Evolutionary conservation across 75 land plant species (phyloP), one percentile per base, ranked within the genome.

Genomic region (Pseudotsuga menziesii): DNA sequence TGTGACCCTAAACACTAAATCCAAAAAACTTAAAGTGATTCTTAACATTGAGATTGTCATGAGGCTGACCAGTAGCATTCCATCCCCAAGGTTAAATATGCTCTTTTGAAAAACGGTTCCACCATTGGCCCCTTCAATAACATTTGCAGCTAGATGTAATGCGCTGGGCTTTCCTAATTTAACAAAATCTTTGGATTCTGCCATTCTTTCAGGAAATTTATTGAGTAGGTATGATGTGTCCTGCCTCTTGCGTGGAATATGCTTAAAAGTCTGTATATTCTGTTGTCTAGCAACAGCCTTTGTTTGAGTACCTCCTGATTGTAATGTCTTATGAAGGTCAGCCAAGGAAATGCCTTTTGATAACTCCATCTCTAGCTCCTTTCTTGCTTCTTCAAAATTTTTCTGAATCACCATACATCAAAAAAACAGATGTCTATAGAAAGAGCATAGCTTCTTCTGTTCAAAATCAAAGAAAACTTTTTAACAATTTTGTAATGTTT

Each of bases 11-110:
- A 77, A 39, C 19, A 15, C 52, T 44, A 48, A 44, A 48, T 48
- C 54, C 54, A 48, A n/a, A 11, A 12, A 19, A 27, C 17, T 36
- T 13, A 55, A 36, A n/a, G 2, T 26, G 48, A 64, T 27, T 0
- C 67, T 48, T 36, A 48, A 52, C 9, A 58, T 35, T 26, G 36
- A 75, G 58, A 58, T 26, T 26, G 32, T 41, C 25, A 36, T 17
- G 56, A 77, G 54, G 58, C 82, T 78, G 62, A 90, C 92, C 89
- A 88, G 76, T 59, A 90, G 72, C 29, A 83, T 77, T 39, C 77
- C 73, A 60, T 82, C 76, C n/a, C 88, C 87, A 82, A 85, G 67
- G 72, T 81, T 78, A 73, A 80, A 85, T 23, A 39, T 73, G 39
- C 78, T 79, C 78, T 76, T 83, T 29, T 73, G 41, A 62, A 83